Evolutionary conservation across 345 rosid genomes (phyloP), one percentile per base, ranked within the genome.

Genomic region (Euphorbia lathyris): DNA sequence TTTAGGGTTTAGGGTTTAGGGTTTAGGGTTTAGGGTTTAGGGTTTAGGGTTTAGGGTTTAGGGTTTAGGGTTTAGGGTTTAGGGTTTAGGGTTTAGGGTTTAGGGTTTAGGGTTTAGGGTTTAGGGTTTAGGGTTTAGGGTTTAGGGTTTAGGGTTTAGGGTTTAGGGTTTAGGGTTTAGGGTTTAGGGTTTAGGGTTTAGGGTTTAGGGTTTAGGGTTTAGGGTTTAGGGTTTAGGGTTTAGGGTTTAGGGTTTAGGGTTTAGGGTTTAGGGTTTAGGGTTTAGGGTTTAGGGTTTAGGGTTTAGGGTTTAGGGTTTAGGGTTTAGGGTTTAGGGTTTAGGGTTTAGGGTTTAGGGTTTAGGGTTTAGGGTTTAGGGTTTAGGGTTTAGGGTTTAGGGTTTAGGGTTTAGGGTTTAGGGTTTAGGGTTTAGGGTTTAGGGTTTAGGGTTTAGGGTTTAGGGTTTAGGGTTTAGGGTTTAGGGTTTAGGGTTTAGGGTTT

Each of bases 51-150:
- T 50, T 50, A 50, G 55, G 55, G 55, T 50, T 50, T 50, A 50
- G 55, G 55, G 55, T 50, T 50, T 50, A 50, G 55, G 55, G 55
- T 50, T 50, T 50, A 50, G 55, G 55, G 55, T 50, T 50, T 50
- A 50, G 55, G 55, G 55, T 50, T 50, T 50, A 50, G 55, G 55
- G 55, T 50, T 50, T 50, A 50, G 55, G 55, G 55, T 50, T 50
- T 50, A 50, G 55, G 55, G 55, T 50, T 50, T 50, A 50, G 55
- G 55, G 55, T 50, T 50, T 50, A 50, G 55, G 55, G 45, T n/a
- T 42, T 42, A 42, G 45, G 45, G 55, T 50, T 50, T 50, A 50
- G 55, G 55, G 55, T 50, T 50, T 50, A 50, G 55, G 55, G 55
- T 50, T 50, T 50, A 50, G 55, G 55, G 55, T 50, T 50, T 50